Evolutionary conservation across 2,329 filamentous ascomycete species (phyloP), one percentile per base, ranked within the genome.

Genomic region (Penicillium sp.): DNA sequence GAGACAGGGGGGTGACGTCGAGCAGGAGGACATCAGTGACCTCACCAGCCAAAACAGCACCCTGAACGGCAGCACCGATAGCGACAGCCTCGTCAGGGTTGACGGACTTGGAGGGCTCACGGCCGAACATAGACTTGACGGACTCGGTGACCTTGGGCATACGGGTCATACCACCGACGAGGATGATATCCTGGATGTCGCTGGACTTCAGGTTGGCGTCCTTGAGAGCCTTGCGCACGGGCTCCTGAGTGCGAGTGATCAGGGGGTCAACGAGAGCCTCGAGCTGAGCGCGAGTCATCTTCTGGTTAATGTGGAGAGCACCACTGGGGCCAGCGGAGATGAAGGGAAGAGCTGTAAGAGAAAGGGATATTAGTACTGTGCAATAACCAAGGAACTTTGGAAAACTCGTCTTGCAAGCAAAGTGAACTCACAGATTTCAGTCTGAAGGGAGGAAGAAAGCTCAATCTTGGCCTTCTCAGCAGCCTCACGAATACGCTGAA

Each of bases 391-490:
- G 11, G 11, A 7, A 32, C 2, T 6, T 18, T 18, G 36, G 12
- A 25, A 9, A 5, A 5, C 9, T 12, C 36, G 13, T 24, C 9
- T 13, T 9, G 36, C 13, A 38, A 36, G 34, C 11, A 24, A 12
- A 25, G 18, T 4, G 25, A 8, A 28, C 38, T 39, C 25, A 39
- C 95, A 35, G 77, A 97, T 96, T 67, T 96, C 91, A 60, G 91
- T 97, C 74, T 95, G 88, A 60, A 90, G 82, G 49, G 90, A 90
- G 32, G 90, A 96, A 9, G 91, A 97, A 60, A 97, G 80, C 78
- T 96, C 91, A 66, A 96, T 96, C 88, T 97, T 97, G 69, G 91
- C 91, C 84, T 96, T 96, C 82, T 97, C 91, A 61, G 90, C 90
- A 61, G 90, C 91, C 79, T 96, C 91, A 76, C 91, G 90, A 72